phyloP scores from a whole-genome alignment of 2,329 filamentous ascomycete species.

The Diplodia intermedia region DNA sequence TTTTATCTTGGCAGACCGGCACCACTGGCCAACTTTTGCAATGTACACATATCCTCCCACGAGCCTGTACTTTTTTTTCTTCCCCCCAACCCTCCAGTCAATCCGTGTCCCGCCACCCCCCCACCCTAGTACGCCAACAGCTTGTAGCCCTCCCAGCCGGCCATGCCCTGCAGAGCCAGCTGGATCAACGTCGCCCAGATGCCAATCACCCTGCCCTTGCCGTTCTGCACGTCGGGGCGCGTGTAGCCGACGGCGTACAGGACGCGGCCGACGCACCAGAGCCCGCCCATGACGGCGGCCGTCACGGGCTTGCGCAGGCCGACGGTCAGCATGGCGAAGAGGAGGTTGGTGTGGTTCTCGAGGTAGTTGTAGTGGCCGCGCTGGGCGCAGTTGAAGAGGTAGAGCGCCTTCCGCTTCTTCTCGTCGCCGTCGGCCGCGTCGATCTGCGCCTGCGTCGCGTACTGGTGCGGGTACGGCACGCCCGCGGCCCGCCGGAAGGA shows the following conservation, averaged over 20 bases:
- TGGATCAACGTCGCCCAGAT: conserved; percentile 11
- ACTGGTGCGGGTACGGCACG: conserved; percentile 64
- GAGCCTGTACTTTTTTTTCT: not conserved
- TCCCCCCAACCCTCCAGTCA: not conserved
- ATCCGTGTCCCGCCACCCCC: not conserved
- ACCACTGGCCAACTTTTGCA: not conserved
- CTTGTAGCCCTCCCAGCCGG: conserved; percentile 19
- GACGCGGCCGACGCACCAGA: conserved; percentile 59
- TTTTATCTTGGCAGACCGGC: not conserved
- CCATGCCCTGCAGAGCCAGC: conserved; percentile 24
- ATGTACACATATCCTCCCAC: not conserved
- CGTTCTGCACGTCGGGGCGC: conserved; percentile 46
- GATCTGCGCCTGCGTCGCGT: conserved; percentile 63
- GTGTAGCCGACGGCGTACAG: conserved; percentile 59
- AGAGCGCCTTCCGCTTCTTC: conserved; percentile 52
- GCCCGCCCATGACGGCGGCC: conserved; percentile 54
- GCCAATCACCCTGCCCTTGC: conserved; percentile 50
- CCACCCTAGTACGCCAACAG: not conserved
- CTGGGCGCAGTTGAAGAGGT: conserved; percentile 55
- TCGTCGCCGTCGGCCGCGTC: conserved; percentile 44
- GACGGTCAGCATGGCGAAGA: conserved; percentile 60
- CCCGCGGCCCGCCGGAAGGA: conserved; percentile 59
- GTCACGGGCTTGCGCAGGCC: conserved; percentile 62
- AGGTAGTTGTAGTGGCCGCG: conserved; percentile 63
- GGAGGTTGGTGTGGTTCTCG: conserved; percentile 62